These are phyloP conservation scores for Vigna hirtella DNA, from an alignment of 306 rosid species.

Conservation along the genomic window DNA sequence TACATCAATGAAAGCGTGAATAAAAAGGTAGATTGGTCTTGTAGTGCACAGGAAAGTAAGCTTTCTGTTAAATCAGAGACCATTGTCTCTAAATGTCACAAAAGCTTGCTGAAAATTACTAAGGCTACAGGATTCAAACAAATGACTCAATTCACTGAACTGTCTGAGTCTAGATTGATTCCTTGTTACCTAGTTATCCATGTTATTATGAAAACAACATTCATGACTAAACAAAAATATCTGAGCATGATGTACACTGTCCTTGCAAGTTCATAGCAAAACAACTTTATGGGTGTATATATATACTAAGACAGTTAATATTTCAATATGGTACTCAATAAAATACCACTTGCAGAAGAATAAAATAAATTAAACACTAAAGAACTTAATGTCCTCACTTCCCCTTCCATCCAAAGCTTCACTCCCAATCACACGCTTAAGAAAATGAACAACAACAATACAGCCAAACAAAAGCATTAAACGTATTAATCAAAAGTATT, in stretches of 20 bases:
- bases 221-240: constrained; percentile 1
- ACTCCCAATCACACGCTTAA: not conserved
- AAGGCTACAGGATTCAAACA: constrained; percentile 22
- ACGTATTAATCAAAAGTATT: constrained; percentile 1
- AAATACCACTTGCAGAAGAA: not conserved
- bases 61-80: constrained; percentile 14
- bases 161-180: not conserved
- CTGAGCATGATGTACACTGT: not conserved
- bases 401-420: not conserved
- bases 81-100: not conserved
- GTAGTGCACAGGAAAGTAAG: constrained; percentile 26
- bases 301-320: not conserved
- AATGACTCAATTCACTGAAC: not conserved
- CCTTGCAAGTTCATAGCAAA: constrained; percentile 20
- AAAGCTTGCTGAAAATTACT: constrained; percentile 16
- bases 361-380: not conserved
- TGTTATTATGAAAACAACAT: not conserved
- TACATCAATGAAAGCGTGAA: constrained; percentile 11
- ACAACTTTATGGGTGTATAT: not conserved
- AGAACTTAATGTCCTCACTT: not conserved
- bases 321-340: not conserved
- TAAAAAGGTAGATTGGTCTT: constrained; percentile 11
- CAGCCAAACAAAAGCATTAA: not conserved
- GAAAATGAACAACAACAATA: not conserved
- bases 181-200: not conserved